Conservation (phyloP, 169 alveolate species). For the Perkinsus chesapeaki region DNA sequence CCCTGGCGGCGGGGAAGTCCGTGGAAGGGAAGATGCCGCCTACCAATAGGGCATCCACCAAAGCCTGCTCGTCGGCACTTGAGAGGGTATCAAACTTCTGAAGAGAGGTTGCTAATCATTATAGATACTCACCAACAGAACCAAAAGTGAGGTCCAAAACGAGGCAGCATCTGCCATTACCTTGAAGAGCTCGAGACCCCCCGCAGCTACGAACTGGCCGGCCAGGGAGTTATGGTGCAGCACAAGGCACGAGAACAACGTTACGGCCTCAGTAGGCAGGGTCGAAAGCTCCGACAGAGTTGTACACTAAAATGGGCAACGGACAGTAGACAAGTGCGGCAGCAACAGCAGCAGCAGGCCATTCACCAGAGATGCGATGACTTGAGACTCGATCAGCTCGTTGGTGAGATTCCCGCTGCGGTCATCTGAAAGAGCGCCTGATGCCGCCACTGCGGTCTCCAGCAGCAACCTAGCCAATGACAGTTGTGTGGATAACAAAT, state of each 20-base stretch:
- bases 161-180: neutral
- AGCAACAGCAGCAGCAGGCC: neutral
- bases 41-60: neutral
- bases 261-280: neutral
- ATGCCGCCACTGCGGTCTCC: neutral
- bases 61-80: neutral
- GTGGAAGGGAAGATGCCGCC: too few relatives aligned
- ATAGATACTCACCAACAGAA: too few relatives aligned
- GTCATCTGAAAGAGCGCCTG: neutral
- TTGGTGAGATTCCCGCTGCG: neutral
- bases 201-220: neutral
- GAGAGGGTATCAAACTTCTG: neutral
- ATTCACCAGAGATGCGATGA: neutral
- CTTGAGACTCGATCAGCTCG: neutral
- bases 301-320: neutral
- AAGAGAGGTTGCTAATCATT: neutral
- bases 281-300: neutral
- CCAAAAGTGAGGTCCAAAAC: constrained; percentile 32
- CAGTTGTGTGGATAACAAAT: neutral
- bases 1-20: neutral
- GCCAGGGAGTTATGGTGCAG: constrained; percentile 16
- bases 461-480: neutral
- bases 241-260: neutral
- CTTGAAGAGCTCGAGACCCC: neutral
- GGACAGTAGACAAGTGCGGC: neutral